Conservation (phyloP, 495 filamentous ascomycete genomes). For the Apiosordaria backusii region DNA sequence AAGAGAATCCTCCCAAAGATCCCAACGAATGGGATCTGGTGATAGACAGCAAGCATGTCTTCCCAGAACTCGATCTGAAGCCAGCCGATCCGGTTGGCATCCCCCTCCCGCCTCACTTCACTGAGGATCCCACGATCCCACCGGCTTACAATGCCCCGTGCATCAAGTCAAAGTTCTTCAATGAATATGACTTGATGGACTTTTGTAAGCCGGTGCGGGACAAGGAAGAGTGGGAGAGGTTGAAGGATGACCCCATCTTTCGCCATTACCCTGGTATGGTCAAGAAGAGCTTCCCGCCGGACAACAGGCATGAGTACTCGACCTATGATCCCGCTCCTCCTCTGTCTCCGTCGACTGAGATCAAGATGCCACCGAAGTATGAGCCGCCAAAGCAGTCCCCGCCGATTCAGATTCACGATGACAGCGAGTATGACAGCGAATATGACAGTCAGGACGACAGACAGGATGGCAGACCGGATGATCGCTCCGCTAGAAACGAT, state of each 20-base stretch:
- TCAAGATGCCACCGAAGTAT: slow-evolving; percentile 29
- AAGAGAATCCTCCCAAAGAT: not conserved
- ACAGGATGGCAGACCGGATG: not conserved
- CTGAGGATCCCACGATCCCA: slow-evolving; percentile 43
- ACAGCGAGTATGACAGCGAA: not conserved
- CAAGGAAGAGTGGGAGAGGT: slow-evolving; percentile 39
- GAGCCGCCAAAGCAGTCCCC: slow-evolving; percentile 12
- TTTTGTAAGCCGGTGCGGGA: slow-evolving; percentile 42
- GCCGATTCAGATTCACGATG: not conserved
- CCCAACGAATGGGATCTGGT: slow-evolving; percentile 30
- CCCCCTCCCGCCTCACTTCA: slow-evolving; percentile 39
- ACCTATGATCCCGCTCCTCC: slow-evolving; percentile 21
- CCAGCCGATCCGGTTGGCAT: slow-evolving; percentile 43
- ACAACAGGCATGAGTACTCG: slow-evolving; percentile 23
- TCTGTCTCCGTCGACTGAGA: slow-evolving; percentile 24
- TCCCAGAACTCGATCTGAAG: slow-evolving; percentile 33
- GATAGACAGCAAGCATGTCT: slow-evolving; percentile 42
- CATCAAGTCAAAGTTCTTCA: slow-evolving; percentile 48
- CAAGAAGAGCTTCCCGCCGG: slow-evolving; percentile 20
- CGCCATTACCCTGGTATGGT: slow-evolving; percentile 31
- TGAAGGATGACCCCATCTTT: slow-evolving; percentile 50
- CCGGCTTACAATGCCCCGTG: slow-evolving; percentile 42
- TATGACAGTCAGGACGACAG: not conserved
- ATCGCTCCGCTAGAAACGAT: not conserved
- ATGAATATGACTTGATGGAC: slow-evolving; percentile 43